Evolutionary conservation across 352 stramenopile genomes (phyloP), one percentile per base, ranked within the genome.

Genomic region (Phytopythium chamaehyphon): DNA sequence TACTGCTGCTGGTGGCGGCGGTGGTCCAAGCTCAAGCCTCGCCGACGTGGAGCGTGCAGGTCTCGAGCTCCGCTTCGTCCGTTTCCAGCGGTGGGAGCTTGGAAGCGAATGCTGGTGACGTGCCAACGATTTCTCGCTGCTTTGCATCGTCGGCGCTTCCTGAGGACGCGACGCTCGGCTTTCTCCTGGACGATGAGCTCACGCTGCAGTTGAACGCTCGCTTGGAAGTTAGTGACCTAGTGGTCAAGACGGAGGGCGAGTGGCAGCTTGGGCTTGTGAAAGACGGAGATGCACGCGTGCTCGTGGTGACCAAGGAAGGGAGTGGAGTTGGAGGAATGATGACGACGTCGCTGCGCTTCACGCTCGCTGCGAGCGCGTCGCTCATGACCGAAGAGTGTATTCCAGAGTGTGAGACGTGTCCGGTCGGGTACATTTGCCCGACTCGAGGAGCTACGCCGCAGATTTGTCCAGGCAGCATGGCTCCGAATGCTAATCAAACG

Each of bases 31-130:
- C 28, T 5, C 28, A 9, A 5, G 9, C 47, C 26, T 31, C 31
- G 8, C 48, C 55, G 24, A 73, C 61, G 64, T 63, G 35, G 15
- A 82, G 74, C 45, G 39, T 42, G 43, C 70, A 68, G 12, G 62
- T 66, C 40, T n/a, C 37, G 24, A 55, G 59, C 14, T 15, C 47
- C 1, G 18, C 65, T 2, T n/a, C n/a, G n/a, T n/a, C 9, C 28
- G 28, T 5, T 10, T 33, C 28, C 28, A 33, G 28, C 28, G 28
- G 28, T 33, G 28, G 9, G 28, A 9, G 28, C n/a, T n/a, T n/a
- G n/a, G n/a, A n/a, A n/a, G n/a, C n/a, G n/a, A n/a, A n/a, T n/a
- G n/a, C n/a, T n/a, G n/a, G n/a, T n/a, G n/a, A n/a, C n/a, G n/a
- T n/a, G n/a, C n/a, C n/a, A n/a, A n/a, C n/a, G n/a, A n/a, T n/a